Percentiles rank a stretch among this genome's conserved stretches.
phyloP scores from a whole-genome alignment of 306 rosid species.

The Cicer bijugum region DNA sequence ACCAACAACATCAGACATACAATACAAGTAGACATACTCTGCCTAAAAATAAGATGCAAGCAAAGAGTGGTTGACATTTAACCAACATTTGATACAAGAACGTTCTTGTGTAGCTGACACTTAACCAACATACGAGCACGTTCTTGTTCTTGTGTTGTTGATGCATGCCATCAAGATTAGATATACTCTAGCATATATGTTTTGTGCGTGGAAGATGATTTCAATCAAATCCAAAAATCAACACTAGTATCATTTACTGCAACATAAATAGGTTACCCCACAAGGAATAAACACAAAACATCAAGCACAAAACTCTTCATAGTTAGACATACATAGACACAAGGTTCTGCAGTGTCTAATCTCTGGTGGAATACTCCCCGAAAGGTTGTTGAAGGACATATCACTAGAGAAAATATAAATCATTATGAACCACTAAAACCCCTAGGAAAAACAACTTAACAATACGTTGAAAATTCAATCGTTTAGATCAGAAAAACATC shows the following conservation, averaged over 20 bases:
- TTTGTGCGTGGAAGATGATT: neutral
- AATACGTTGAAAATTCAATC: too few species aligned
- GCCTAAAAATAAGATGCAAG: constrained; percentile 8
- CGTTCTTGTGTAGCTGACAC: constrained; percentile 1
- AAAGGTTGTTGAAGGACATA: too few species aligned
- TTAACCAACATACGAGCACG: constrained; percentile 1
- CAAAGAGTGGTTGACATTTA: constrained; percentile 12
- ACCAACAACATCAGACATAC: neutral
- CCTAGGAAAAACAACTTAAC: too few species aligned
- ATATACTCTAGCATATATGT: constrained; percentile 1
- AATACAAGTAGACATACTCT: constrained; percentile 6
- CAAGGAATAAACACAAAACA: too few species aligned
- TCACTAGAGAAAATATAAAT: too few species aligned
- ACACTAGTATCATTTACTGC: neutral
- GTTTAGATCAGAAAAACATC: too few species aligned
- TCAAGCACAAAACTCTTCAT: too few species aligned
- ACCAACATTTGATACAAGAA: neutral
- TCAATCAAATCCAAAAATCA: neutral
- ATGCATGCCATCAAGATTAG: constrained; percentile 8
- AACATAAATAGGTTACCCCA: too few species aligned
- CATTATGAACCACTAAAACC: too few species aligned
- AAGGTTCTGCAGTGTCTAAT: too few species aligned
- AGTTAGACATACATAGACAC: too few species aligned
- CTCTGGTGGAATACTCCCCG: too few species aligned
- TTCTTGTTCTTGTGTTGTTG: constrained; percentile 3